phyloP scores from a whole-genome alignment of 192 early-diverging fungal species.

The Backusella macrospora region DNA sequence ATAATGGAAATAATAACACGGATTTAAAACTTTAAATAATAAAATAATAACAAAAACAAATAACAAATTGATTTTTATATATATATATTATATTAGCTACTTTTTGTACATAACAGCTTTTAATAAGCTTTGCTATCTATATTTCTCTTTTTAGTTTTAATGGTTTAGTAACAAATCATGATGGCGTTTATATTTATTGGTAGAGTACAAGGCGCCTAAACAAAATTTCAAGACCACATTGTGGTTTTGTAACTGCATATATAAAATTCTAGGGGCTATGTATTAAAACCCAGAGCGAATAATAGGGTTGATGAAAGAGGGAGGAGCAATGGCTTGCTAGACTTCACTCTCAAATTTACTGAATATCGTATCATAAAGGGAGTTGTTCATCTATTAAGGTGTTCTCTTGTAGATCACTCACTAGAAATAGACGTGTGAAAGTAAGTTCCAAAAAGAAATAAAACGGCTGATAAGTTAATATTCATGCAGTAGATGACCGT shows the following conservation, averaged over 20 bases:
- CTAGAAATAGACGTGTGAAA: background rate
- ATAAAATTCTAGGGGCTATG: background rate
- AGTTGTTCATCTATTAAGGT: background rate
- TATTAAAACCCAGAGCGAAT: background rate
- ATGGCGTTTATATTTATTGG: background rate
- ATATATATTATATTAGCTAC: no score
- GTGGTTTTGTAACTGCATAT: constrained; percentile 2
- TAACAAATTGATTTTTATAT: no score
- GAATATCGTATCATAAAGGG: background rate
- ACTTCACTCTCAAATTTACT: background rate
- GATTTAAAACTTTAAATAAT: no score
- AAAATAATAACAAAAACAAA: no score
- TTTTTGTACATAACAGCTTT: no score
- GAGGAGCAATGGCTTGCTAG: background rate
- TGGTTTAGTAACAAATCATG: background rate
- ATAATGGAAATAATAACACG: no score
- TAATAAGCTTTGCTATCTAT: background rate
- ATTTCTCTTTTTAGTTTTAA: background rate
- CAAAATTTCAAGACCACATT: background rate
- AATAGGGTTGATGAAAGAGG: background rate
- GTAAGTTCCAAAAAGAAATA: constrained; percentile 9
- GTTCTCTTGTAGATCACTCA: background rate
- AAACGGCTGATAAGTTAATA: constrained; percentile 8
- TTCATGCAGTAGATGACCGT: constrained; percentile 8
- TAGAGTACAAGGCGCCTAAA: background rate